Evolutionary conservation across 2,329 filamentous ascomycete species (phyloP).

Genomic region (Clonostachys rosea): DNA sequence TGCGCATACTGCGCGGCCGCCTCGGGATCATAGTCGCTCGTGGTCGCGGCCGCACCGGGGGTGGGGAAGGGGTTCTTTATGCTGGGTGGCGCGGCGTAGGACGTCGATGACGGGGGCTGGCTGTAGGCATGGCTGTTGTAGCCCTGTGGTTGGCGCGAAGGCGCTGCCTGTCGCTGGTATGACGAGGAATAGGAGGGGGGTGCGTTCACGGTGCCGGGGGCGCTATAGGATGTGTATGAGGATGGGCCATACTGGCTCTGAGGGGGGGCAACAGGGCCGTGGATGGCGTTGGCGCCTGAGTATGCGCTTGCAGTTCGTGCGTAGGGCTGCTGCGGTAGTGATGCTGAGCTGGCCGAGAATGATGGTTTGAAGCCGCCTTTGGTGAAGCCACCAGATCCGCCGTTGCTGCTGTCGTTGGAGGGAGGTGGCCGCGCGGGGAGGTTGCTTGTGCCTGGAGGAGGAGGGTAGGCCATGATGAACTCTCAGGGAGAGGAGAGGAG

Average conservation of each 20-base stretch:
- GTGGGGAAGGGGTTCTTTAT: constrained; percentile 79
- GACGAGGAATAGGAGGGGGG: constrained; percentile 14
- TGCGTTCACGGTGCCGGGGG: constrained; percentile 6
- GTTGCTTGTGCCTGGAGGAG: constrained; percentile 65
- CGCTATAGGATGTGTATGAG: constrained; percentile 9
- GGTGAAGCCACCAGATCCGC: constrained; percentile 1
- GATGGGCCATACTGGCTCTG: constrained; percentile 35
- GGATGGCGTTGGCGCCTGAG: constrained; percentile 11
- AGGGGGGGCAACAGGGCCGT: constrained; percentile 24
- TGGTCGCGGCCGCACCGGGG: constrained; percentile 30
- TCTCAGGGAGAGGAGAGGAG: constrained; percentile 15
- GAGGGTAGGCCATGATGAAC: constrained; percentile 82
- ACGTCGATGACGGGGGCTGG: constrained; percentile 29
- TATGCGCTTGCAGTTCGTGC: neutral
- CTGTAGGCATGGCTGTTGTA: constrained; percentile 29
- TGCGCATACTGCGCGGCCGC: constrained; percentile 89
- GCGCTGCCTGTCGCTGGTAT: neutral
- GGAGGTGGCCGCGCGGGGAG: constrained; percentile 76
- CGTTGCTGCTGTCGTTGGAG: constrained; percentile 20
- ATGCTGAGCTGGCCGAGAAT: constrained; percentile 35
- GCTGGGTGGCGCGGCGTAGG: constrained; percentile 48
- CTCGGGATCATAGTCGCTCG: constrained; percentile 62
- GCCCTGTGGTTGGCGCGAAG: constrained; percentile 14
- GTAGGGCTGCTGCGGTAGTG: constrained; percentile 2
- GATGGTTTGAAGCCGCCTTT: constrained; percentile 38